A percentile compares a stretch with the other conserved stretches of the same genome.
Evolutionary conservation across 257 asterid species (phyloP).

Genomic region (Solanum chaucha): DNA sequence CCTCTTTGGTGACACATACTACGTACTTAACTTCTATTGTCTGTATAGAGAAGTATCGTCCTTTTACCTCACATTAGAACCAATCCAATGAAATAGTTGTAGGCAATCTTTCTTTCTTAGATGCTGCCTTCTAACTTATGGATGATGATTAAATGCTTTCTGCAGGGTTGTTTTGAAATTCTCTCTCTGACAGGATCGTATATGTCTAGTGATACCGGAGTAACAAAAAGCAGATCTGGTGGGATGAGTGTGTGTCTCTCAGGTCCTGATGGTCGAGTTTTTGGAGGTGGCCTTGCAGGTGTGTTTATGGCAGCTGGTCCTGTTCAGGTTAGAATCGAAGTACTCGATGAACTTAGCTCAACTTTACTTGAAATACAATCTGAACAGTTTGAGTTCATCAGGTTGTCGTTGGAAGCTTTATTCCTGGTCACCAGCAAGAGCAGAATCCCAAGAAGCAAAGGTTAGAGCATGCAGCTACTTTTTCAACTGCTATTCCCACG

Average conservation of each 20-base stretch:
- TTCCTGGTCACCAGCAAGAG: slow-evolving; percentile 37
- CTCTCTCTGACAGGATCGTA: slow-evolving; percentile 77
- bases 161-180: slow-evolving; percentile 84
- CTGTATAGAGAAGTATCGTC: background rate
- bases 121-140: background rate
- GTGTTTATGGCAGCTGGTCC: slow-evolving; percentile 86
- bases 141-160: background rate
- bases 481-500: slow-evolving; percentile 24
- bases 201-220: slow-evolving; percentile 65
- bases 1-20: background rate
- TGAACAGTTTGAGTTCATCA: slow-evolving; percentile 18
- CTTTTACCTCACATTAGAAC: background rate
- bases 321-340: slow-evolving; percentile 53
- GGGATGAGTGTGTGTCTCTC: slow-evolving; percentile 88
- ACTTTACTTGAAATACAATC: background rate
- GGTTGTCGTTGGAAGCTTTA: slow-evolving; percentile 80
- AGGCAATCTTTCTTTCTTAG: background rate
- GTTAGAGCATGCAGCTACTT: slow-evolving; percentile 40
- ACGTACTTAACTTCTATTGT: background rate
- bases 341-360: background rate
- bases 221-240: slow-evolving; percentile 79
- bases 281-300: slow-evolving; percentile 98
- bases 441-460: slow-evolving; percentile 52
- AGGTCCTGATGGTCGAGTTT: slow-evolving; percentile 84
- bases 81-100: background rate